Evolutionary conservation across 345 rosid species (phyloP).

Genomic region (Eutrema yunnanense): DNA sequence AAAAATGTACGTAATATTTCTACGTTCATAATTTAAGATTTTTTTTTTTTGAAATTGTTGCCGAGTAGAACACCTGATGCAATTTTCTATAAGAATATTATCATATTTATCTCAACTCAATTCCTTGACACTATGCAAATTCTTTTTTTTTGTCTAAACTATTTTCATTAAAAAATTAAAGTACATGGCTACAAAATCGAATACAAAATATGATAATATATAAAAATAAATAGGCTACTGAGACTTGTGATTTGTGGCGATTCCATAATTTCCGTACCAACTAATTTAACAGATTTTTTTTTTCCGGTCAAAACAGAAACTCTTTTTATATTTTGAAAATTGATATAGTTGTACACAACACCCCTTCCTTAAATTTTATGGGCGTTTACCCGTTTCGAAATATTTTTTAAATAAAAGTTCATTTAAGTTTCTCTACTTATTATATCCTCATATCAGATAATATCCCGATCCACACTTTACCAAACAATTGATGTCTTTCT

Average conservation of each 20-base stretch:
- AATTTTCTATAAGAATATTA: neutral
- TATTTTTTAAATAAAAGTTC: neutral
- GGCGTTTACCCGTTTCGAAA: constrained; percentile 1
- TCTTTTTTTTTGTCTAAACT: neutral
- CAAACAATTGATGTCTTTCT: neutral
- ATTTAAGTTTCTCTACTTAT: too few species aligned
- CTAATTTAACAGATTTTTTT: constrained; percentile 22
- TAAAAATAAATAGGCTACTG: neutral
- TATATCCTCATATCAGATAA: too few species aligned
- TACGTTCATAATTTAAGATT: too few species aligned
- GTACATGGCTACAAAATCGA: too few species aligned
- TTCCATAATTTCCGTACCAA: constrained; percentile 21
- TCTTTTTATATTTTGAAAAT: neutral
- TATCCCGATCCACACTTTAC: neutral
- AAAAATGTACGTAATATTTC: too few species aligned
- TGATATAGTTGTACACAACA: constrained; percentile 15
- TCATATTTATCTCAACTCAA: neutral
- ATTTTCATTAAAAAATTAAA: too few species aligned
- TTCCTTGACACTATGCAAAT: neutral
- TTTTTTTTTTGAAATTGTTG: too few species aligned
- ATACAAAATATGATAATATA: too few species aligned
- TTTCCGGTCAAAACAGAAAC: neutral
- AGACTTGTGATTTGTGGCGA: constrained; percentile 8
- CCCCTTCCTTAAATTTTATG: neutral
- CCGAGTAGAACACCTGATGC: neutral